These are phyloP conservation scores for Taxillus chinensis DNA, from an alignment of 164 flowering plant species.

Conservation along the genomic window DNA sequence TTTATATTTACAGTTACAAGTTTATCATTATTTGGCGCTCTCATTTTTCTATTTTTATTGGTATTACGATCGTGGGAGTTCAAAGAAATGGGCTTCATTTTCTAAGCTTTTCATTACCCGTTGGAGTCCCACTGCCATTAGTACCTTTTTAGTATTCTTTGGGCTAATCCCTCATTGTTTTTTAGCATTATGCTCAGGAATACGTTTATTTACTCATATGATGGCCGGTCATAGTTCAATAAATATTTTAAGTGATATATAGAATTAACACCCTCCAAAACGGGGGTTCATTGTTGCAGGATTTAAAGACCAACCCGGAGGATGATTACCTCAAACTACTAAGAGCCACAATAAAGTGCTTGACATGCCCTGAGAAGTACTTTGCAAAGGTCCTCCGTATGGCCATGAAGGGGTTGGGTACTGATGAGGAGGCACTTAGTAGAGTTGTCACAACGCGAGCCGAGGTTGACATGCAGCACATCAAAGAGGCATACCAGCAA, in stretches of 20 bases:
- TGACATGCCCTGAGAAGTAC: slow-evolving; percentile 52
- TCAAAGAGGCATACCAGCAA: slow-evolving; percentile 56
- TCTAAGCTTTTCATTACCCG: too few species aligned
- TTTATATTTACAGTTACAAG: too few species aligned
- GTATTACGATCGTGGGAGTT: too few species aligned
- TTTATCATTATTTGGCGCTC: too few species aligned
- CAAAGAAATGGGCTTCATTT: too few species aligned
- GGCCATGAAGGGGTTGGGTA: slow-evolving; percentile 52
- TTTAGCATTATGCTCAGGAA: not conserved
- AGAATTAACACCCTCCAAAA: too few species aligned
- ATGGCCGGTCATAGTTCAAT: not conserved
- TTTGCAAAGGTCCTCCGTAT: slow-evolving; percentile 52
- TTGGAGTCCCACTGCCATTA: too few species aligned
- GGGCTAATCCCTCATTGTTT: slow-evolving; percentile 2
- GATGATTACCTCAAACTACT: slow-evolving; percentile 38
- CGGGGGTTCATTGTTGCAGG: slow-evolving; percentile 21
- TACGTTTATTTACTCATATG: not conserved
- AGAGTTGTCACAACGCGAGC: slow-evolving; percentile 74
- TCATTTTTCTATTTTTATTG: too few species aligned
- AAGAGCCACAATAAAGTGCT: slow-evolving; percentile 43
- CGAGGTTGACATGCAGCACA: slow-evolving; percentile 63
- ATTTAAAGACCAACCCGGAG: slow-evolving; percentile 35
- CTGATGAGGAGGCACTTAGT: slow-evolving; percentile 72
- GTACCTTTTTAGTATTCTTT: not conserved
- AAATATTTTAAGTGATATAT: not conserved